A percentile compares a stretch with the other conserved stretches of the same genome.
These are phyloP conservation scores for Lophium mytilinum DNA, from an alignment of 495 filamentous ascomycete species.

Conservation along the genomic window DNA sequence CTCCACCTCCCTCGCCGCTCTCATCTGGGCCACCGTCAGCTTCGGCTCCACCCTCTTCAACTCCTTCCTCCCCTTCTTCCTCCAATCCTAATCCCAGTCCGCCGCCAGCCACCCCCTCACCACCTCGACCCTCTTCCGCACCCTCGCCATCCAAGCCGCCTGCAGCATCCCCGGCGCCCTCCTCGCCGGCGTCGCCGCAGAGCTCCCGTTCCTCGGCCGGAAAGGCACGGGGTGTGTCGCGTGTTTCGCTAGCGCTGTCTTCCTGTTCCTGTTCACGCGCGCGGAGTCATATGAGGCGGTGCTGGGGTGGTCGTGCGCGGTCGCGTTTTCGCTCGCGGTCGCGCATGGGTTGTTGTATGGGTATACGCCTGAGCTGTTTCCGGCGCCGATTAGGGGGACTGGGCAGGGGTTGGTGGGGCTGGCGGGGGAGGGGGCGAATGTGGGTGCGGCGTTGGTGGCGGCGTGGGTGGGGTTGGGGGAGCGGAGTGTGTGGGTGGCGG, in stretches of 20 bases:
- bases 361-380: not conserved
- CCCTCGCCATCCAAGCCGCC: not conserved
- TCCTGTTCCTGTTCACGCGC: not conserved
- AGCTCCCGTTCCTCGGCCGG: not conserved
- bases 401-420: not conserved
- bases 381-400: not conserved
- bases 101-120: slow-evolving; percentile 19
- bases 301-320: not conserved
- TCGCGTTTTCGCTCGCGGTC: not conserved
- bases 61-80: slow-evolving; percentile 34
- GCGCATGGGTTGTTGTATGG: not conserved
- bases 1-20: not conserved
- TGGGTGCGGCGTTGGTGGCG: not conserved
- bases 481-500: not conserved
- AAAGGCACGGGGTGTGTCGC: not conserved
- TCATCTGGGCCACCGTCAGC: slow-evolving; percentile 45
- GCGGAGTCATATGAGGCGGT: not conserved
- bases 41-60: slow-evolving; percentile 55
- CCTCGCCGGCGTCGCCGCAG: not conserved
- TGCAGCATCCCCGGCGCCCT: not conserved
- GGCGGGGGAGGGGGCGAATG: not conserved
- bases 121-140: not conserved
- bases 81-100: not conserved
- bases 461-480: not conserved
- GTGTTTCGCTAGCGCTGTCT: not conserved